Percentiles rank a stretch among this genome's conserved stretches.
These are phyloP conservation scores for Sarcomyxa edulis DNA, from an alignment of 768 basidiomycete genomes.

Conservation along the genomic window DNA sequence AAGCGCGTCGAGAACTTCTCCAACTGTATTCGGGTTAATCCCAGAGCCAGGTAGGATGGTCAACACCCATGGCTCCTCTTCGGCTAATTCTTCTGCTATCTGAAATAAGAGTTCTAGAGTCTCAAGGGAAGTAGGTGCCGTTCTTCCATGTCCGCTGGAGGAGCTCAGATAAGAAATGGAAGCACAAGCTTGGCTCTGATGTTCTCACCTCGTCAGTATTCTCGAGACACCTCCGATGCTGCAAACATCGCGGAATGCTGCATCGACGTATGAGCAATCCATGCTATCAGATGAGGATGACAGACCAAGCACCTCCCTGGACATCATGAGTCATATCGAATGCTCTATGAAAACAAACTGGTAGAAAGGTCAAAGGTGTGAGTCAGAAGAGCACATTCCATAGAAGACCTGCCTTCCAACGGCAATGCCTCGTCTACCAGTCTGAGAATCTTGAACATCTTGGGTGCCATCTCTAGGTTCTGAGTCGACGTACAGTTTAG, in stretches of 20 bases:
- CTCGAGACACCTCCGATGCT: constrained; percentile 64
- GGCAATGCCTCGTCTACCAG: constrained; percentile 54
- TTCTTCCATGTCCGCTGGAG: constrained; percentile 46
- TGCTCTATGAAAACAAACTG: constrained; percentile 77
- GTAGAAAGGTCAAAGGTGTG: constrained; percentile 1
- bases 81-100: constrained; percentile 26
- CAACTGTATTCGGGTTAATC: constrained; percentile 55
- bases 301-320: constrained; percentile 37
- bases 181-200: background rate
- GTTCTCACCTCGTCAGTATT: constrained; percentile 68
- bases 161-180: constrained; percentile 1
- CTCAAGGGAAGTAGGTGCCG: constrained; percentile 36
- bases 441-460: constrained; percentile 23
- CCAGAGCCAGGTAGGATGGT: constrained; percentile 74
- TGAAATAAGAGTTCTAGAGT: constrained; percentile 35
- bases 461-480: background rate
- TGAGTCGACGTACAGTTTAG: constrained; percentile 42
- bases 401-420: constrained; percentile 45
- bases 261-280: background rate
- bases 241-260: constrained; percentile 45
- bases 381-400: background rate
- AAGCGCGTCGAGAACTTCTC: constrained; percentile 41
- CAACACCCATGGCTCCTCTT: constrained; percentile 31
- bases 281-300: background rate
- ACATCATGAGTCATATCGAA: constrained; percentile 66